phyloP scores from a whole-genome alignment of 2,329 filamentous ascomycete species.

The Dryadomyces sulphureus region DNA sequence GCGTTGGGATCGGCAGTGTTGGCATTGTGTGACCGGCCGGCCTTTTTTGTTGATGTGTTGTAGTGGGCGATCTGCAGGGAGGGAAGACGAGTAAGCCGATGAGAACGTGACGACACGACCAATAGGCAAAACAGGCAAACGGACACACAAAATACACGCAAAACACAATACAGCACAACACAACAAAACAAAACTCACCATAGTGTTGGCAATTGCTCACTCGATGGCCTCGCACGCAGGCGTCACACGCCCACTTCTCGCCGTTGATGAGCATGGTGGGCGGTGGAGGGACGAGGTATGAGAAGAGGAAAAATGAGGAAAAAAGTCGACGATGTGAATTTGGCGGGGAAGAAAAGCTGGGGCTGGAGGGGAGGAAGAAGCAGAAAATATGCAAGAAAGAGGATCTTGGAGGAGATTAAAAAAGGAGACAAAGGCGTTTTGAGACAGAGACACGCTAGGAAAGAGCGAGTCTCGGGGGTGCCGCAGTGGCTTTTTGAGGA shows the following conservation, averaged over 20 bases:
- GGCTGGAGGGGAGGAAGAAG: not conserved
- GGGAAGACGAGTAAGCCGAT: not conserved
- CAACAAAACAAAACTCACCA: conserved; percentile 46
- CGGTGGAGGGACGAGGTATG: not conserved
- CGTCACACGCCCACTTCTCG: conserved; percentile 96
- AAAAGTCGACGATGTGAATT: not conserved
- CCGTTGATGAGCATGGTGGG: conserved; percentile 67
- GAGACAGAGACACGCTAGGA: conserved; percentile 1
- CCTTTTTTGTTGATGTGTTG: conserved; percentile 97
- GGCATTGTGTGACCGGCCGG: conserved; percentile 91
- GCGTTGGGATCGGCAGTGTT: conserved; percentile 89
- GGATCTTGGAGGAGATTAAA: not conserved
- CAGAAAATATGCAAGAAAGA: not conserved
- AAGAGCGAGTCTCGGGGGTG: conserved; percentile 2
- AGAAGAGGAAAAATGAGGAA: not conserved
- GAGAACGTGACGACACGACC: not conserved
- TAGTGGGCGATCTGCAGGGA: conserved; percentile 55
- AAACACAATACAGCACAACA: not conserved
- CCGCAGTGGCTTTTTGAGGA: not conserved
- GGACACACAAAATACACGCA: no score
- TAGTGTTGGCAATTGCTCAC: conserved; percentile 97
- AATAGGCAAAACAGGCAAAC: not conserved
- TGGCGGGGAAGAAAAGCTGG: not conserved
- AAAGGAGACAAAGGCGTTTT: not conserved
- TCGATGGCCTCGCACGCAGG: conserved; percentile 94